phyloP scores from a whole-genome alignment of 2,329 filamentous ascomycete genomes.

The Monilinia fructicola region DNA sequence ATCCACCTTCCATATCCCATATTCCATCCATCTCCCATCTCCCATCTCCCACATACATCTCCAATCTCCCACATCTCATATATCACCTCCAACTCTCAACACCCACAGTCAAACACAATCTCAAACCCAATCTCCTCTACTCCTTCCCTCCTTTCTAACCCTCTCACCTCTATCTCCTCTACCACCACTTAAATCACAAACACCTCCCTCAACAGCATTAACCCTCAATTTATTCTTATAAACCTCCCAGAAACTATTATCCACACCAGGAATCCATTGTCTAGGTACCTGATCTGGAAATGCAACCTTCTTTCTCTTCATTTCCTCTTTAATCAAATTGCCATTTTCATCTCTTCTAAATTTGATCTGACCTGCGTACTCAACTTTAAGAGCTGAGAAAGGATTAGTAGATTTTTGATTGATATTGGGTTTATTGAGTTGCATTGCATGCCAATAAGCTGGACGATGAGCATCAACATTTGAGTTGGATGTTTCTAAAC shows the following conservation, averaged over 20 bases:
- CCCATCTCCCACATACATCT: too few relatives aligned
- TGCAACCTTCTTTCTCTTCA: slow-evolving; percentile 6
- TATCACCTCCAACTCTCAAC: not conserved
- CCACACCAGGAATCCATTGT: slow-evolving; percentile 32
- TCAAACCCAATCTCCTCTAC: not conserved
- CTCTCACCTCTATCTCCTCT: not conserved
- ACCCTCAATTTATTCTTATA: slow-evolving; percentile 41
- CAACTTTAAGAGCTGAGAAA: slow-evolving; percentile 1
- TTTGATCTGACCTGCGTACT: not conserved
- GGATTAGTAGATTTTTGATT: not conserved
- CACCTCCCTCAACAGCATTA: slow-evolving; percentile 35
- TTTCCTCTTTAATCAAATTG: not conserved
- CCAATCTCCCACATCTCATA: too few relatives aligned
- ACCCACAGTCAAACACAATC: not conserved
- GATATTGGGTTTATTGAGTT: slow-evolving; percentile 13
- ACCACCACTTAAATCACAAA: slow-evolving; percentile 32
- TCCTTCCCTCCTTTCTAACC: not conserved
- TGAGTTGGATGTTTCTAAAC: not conserved
- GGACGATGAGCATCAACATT: slow-evolving; percentile 9
- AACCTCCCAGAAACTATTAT: slow-evolving; percentile 36
- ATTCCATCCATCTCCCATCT: too few relatives aligned
- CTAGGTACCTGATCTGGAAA: slow-evolving; percentile 1
- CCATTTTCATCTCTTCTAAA: not conserved
- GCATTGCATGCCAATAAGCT: slow-evolving; percentile 23
- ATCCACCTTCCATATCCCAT: too few relatives aligned